Conservation (phyloP, 768 basidiomycete genomes). For the Russula abietina region DNA sequence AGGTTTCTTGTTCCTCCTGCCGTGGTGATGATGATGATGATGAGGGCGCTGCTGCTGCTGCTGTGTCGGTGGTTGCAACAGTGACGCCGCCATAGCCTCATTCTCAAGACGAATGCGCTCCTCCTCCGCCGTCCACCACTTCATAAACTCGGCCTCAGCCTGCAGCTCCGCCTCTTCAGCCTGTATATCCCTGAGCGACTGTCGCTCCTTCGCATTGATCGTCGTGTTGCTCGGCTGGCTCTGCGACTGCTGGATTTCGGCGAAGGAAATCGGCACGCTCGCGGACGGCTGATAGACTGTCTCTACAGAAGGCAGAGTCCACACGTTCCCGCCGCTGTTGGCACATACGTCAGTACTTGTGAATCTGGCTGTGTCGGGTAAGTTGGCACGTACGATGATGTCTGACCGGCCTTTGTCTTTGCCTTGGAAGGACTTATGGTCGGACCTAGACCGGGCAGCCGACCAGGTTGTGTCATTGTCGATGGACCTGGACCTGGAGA, state of each 20-base stretch:
- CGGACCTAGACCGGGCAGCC: slow-evolving; percentile 48
- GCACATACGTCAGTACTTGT: neutral
- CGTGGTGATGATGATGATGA: neutral
- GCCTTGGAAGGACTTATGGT: slow-evolving; percentile 47
- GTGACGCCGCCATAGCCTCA: slow-evolving; percentile 8
- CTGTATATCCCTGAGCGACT: slow-evolving; percentile 77
- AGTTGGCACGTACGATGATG: slow-evolving; percentile 40
- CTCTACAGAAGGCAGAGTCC: slow-evolving; percentile 53
- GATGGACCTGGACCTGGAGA: neutral
- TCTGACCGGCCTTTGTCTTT: slow-evolving; percentile 28
- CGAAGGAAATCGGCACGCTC: slow-evolving; percentile 49
- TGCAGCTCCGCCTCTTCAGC: slow-evolving; percentile 62
- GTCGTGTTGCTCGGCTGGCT: slow-evolving; percentile 43
- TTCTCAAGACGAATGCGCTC: slow-evolving; percentile 55
- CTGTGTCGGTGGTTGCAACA: neutral
- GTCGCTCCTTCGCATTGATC: slow-evolving; percentile 41
- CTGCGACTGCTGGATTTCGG: slow-evolving; percentile 81
- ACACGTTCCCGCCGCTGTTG: slow-evolving; percentile 49
- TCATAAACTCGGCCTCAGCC: slow-evolving; percentile 54
- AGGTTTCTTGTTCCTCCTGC: slow-evolving; percentile 1
- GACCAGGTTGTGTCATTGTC: neutral
- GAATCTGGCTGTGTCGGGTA: neutral
- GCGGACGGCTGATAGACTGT: slow-evolving; percentile 35
- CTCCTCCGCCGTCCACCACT: slow-evolving; percentile 88
- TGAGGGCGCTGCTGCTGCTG: neutral